Evolutionary conservation across 768 basidiomycete species (phyloP).

Genomic region (Serendipita sp.): DNA sequence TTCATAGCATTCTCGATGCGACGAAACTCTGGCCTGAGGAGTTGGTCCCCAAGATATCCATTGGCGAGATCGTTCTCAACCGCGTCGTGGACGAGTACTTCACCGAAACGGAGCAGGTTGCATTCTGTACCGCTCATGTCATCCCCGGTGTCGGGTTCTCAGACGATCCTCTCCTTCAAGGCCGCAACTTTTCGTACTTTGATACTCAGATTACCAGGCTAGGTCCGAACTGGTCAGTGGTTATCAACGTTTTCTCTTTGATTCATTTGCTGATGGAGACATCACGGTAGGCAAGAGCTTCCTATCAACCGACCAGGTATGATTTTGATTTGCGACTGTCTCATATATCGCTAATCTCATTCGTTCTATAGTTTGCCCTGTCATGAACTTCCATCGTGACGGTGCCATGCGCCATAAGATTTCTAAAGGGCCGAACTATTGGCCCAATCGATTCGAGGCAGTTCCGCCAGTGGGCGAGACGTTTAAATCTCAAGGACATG

Average conservation of each 20-base stretch:
- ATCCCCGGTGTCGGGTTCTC: conserved; percentile 54
- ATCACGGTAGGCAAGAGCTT: conserved; percentile 26
- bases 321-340: too few relatives aligned
- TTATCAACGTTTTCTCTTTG: conserved; percentile 14
- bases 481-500: conserved; percentile 17
- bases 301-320: conserved; percentile 59
- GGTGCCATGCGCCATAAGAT: conserved; percentile 44
- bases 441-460: conserved; percentile 54
- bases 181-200: conserved; percentile 74
- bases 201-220: conserved; percentile 73
- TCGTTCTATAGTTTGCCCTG: conserved; percentile 36
- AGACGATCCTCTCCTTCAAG: conserved; percentile 68
- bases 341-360: too few relatives aligned
- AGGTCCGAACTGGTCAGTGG: conserved; percentile 66
- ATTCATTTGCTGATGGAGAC: neutral
- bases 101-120: conserved; percentile 75
- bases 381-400: conserved; percentile 52
- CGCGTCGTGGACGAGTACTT: conserved; percentile 56
- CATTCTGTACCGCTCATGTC: conserved; percentile 54
- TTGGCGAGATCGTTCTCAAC: conserved; percentile 60
- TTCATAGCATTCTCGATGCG: conserved; percentile 46
- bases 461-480: conserved; percentile 37
- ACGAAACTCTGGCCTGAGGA: conserved; percentile 82
- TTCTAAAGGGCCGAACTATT: conserved; percentile 51
- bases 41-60: conserved; percentile 54